These are phyloP conservation scores for Thymus quinquecostatus DNA, from an alignment of 257 asterid genomes.

Conservation along the genomic window DNA sequence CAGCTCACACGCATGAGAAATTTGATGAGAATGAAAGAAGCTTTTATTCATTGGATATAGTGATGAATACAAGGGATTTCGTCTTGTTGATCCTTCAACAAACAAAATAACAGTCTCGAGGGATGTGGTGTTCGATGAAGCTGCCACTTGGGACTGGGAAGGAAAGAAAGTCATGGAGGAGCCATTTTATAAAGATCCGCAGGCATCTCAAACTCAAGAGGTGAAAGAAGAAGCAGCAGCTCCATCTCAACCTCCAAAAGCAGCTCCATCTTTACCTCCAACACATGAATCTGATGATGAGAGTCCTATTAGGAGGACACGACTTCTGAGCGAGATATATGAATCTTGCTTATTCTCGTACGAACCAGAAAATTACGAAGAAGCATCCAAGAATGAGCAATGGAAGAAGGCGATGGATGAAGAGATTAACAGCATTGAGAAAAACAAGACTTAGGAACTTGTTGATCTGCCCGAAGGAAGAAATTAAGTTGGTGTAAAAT, in stretches of 20 bases:
- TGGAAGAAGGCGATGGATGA: conserved; percentile 16
- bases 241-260: no score
- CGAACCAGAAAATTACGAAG: not conserved
- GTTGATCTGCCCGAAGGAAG: not conserved
- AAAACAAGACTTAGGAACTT: conserved; percentile 19
- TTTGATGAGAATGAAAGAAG: no score
- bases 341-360: not conserved
- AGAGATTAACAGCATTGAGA: conserved; percentile 12
- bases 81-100: no score
- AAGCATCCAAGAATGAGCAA: not conserved
- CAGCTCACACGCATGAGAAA: no score
- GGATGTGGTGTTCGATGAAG: conserved; percentile 3
- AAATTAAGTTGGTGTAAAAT: not conserved
- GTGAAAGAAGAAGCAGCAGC: not conserved
- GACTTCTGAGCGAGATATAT: not conserved
- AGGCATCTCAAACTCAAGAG: not conserved
- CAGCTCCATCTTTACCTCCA: not conserved
- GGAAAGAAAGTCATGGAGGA: not conserved
- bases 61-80: no score
- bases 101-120: not conserved
- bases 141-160: not conserved
- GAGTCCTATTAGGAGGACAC: conserved; percentile 11
- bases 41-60: no score
- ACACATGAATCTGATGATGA: not conserved
- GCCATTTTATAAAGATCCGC: not conserved